These are phyloP conservation scores for Venustampulla echinocandica DNA, from an alignment of 495 filamentous ascomycete genomes.

Conservation along the genomic window DNA sequence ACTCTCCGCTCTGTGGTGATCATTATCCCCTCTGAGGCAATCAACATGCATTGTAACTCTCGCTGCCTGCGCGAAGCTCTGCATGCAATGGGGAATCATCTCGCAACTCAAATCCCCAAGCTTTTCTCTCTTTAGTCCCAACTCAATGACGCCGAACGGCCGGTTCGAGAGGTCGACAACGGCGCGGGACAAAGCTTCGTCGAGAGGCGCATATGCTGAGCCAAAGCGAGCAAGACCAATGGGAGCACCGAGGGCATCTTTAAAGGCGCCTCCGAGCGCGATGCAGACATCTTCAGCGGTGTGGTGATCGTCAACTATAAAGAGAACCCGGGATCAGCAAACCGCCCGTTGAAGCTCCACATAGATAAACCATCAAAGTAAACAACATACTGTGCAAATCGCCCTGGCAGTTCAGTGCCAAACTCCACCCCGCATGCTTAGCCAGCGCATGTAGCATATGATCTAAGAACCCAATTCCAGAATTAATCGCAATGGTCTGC, in stretches of 20 bases:
- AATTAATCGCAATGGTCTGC: slow-evolving; percentile 80
- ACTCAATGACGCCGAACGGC: slow-evolving; percentile 71
- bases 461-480: slow-evolving; percentile 96
- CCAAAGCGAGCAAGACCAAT: slow-evolving; percentile 85
- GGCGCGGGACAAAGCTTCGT: slow-evolving; percentile 89
- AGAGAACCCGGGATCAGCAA: neutral
- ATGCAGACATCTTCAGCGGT: slow-evolving; percentile 94
- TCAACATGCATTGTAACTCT: slow-evolving; percentile 92
- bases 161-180: slow-evolving; percentile 92
- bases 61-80: slow-evolving; percentile 85
- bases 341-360: neutral
- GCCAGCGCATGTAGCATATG: slow-evolving; percentile 97
- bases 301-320: slow-evolving; percentile 98
- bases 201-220: slow-evolving; percentile 79
- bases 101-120: slow-evolving; percentile 87
- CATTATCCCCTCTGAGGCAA: slow-evolving; percentile 78
- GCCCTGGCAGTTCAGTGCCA: slow-evolving; percentile 70
- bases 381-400: slow-evolving; percentile 73
- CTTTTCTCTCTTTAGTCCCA: slow-evolving; percentile 80
- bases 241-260: slow-evolving; percentile 61
- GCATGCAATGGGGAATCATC: slow-evolving; percentile 94
- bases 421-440: slow-evolving; percentile 90
- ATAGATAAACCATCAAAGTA: too few species aligned
- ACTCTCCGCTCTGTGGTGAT: slow-evolving; percentile 93
- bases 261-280: slow-evolving; percentile 79